Conservation (phyloP, 495 filamentous ascomycete species). For the Poronia punctata region DNA sequence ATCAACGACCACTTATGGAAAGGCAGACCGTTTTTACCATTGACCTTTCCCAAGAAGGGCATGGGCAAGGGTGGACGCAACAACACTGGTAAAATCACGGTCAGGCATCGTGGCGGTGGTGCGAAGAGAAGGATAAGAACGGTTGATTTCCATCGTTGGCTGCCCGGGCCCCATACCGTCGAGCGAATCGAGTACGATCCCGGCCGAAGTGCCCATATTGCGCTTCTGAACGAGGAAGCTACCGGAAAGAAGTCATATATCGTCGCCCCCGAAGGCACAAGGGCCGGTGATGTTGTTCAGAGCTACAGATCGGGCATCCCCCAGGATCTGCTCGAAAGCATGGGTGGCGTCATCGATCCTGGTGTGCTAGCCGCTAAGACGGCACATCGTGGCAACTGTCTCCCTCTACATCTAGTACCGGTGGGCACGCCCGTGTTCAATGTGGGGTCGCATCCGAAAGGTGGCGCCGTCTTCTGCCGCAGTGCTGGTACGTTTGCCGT, state of each 20-base stretch:
- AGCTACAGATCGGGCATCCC: conserved; percentile 88
- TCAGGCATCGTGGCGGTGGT: conserved; percentile 86
- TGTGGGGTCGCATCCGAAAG: conserved; percentile 65
- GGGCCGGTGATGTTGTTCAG: conserved; percentile 83
- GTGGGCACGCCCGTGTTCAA: conserved; percentile 86
- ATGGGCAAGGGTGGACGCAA: conserved; percentile 90
- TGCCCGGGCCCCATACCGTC: conserved; percentile 72
- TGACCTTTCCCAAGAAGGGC: conserved; percentile 88
- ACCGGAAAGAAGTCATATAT: conserved; percentile 75
- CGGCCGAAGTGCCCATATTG: conserved; percentile 87
- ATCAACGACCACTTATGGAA: conserved; percentile 97
- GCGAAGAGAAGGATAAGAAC: conserved; percentile 84
- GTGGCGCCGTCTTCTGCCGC: conserved; percentile 82
- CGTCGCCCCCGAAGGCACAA: conserved; percentile 84
- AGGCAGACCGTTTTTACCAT: conserved; percentile 69
- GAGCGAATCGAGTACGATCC: conserved; percentile 96
- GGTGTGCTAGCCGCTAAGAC: conserved; percentile 93
- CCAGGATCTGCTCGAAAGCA: conserved; percentile 69
- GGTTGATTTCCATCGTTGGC: conserved; percentile 74
- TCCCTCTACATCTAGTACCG: conserved; percentile 91
- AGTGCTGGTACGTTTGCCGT: conserved; percentile 88
- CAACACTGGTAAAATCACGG: conserved; percentile 72
- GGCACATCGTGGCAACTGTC: conserved; percentile 87
- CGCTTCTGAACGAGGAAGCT: conserved; percentile 65
- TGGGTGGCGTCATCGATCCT: conserved; percentile 86